Conservation (phyloP, 208 protist species). For the Trypanosoma platydactyli region DNA sequence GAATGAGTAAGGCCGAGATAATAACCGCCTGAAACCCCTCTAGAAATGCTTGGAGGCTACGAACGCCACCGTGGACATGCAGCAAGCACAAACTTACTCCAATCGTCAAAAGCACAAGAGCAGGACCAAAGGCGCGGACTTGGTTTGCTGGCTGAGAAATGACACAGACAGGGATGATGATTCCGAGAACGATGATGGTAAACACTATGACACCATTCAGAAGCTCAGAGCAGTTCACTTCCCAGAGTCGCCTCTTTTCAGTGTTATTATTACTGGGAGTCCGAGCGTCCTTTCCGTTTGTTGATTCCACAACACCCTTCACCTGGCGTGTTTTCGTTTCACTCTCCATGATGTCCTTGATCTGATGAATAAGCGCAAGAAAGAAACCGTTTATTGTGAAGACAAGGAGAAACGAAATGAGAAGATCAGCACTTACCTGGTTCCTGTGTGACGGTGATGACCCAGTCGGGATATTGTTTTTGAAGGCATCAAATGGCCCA, state of each 20-base stretch:
- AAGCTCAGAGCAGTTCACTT: slow-evolving; percentile 39
- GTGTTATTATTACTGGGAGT: slow-evolving; percentile 22
- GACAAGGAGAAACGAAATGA: slow-evolving; percentile 35
- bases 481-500: slow-evolving; percentile 17
- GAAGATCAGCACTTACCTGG: slow-evolving; percentile 54
- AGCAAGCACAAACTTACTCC: slow-evolving; percentile 33
- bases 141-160: slow-evolving; percentile 42
- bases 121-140: slow-evolving; percentile 43
- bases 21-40: slow-evolving; percentile 22
- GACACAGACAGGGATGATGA: slow-evolving; percentile 33
- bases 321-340: slow-evolving; percentile 4
- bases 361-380: slow-evolving; percentile 26
- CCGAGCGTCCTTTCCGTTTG: slow-evolving; percentile 33
- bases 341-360: slow-evolving; percentile 16
- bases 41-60: slow-evolving; percentile 9
- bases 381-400: slow-evolving; percentile 40
- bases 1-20: slow-evolving; percentile 13
- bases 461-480: background rate
- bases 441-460: background rate
- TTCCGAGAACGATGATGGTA: slow-evolving; percentile 8
- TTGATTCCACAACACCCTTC: slow-evolving; percentile 18
- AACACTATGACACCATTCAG: slow-evolving; percentile 51
- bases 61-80: slow-evolving; percentile 24
- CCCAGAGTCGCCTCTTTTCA: background rate
- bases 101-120: slow-evolving; percentile 36